These are phyloP conservation scores for Paraphoma chrysanthemicola DNA, from an alignment of 2,329 filamentous ascomycete species.

Conservation along the genomic window DNA sequence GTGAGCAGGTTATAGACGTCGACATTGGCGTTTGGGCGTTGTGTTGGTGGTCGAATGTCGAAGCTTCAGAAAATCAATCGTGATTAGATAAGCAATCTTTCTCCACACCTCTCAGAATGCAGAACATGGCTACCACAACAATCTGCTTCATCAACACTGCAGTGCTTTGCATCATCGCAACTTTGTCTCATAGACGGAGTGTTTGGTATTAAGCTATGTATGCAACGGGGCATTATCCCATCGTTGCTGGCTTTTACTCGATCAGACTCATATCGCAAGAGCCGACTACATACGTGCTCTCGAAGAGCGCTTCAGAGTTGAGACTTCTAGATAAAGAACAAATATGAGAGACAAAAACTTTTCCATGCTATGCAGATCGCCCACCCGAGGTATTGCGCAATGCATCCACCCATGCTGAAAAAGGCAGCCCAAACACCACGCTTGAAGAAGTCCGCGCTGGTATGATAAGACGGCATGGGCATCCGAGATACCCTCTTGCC, in stretches of 20 bases:
- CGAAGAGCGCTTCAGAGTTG: background rate
- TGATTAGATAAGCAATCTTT: conserved; percentile 30
- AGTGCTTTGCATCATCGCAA: background rate
- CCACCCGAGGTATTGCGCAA: conserved; percentile 19
- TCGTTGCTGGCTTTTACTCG: background rate
- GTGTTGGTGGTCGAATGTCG: conserved; percentile 12
- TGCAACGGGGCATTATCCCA: background rate
- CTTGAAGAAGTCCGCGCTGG: conserved; percentile 22
- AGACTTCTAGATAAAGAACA: conserved; percentile 7
- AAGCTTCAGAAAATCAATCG: conserved; percentile 29
- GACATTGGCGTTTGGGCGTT: conserved; percentile 58
- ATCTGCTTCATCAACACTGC: background rate
- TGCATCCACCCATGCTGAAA: conserved; percentile 34
- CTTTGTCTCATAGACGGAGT: no score
- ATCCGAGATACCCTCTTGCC: conserved; percentile 6
- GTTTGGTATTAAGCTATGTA: no score
- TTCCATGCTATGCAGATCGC: conserved; percentile 26
- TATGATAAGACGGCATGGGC: conserved; percentile 7
- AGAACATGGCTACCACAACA: background rate
- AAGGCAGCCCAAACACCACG: conserved; percentile 43
- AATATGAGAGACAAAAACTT: conserved; percentile 24
- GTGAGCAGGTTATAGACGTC: conserved; percentile 61
- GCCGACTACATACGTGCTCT: background rate
- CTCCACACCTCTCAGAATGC: background rate
- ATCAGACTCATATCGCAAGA: background rate